A percentile compares a stretch with the other conserved stretches of the same genome.
These are phyloP conservation scores for Eragrostis curvula DNA, from an alignment of 176 grass and related monocot genomes.

Conservation along the genomic window DNA sequence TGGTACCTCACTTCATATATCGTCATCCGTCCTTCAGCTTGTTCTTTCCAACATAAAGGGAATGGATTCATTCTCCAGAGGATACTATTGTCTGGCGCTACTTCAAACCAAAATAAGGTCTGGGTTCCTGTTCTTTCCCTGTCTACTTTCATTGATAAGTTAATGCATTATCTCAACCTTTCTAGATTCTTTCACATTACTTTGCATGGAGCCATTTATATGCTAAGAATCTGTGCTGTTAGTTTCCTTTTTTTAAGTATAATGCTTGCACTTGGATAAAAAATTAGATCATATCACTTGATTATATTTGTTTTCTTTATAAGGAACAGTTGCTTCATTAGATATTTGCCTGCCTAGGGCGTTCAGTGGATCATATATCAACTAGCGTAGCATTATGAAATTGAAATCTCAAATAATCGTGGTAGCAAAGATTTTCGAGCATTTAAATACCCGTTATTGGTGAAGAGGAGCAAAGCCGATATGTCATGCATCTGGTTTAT, in stretches of 20 bases:
- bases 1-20: constrained; percentile 21
- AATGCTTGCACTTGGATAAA: background rate
- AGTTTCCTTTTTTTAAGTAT: background rate
- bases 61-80: background rate
- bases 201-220: constrained; percentile 38
- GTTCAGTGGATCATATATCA: background rate
- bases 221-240: background rate
- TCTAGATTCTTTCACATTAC: constrained; percentile 35
- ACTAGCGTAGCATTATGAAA: constrained; percentile 1
- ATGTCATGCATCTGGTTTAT: constrained; percentile 17
- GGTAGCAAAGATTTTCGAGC: background rate
- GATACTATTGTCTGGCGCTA: too few species aligned
- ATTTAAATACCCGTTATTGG: background rate
- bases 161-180: background rate
- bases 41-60: constrained; percentile 30
- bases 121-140: constrained; percentile 21
- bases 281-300: background rate
- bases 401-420: constrained; percentile 7
- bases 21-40: background rate
- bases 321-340: background rate
- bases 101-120: too few species aligned
- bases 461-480: background rate
- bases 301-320: constrained; percentile 1
- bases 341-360: constrained; percentile 4
- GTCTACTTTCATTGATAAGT: background rate